phyloP scores from a whole-genome alignment of 1,284 basidiomycete genomes.

The Clitocybe nebularis region DNA sequence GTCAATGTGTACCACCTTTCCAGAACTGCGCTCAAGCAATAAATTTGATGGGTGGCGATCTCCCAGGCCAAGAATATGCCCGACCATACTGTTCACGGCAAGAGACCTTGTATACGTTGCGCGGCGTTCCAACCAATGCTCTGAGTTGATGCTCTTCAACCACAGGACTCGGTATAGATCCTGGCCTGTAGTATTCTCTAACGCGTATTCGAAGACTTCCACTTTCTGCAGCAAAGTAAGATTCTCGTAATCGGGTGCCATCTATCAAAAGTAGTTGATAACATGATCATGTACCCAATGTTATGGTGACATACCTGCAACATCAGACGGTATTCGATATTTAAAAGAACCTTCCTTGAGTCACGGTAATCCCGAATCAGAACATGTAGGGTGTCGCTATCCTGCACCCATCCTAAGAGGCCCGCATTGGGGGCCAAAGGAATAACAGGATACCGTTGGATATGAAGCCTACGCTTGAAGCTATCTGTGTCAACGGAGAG shows the following conservation, averaged over 20 bases:
- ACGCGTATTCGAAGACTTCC: constrained; percentile 98
- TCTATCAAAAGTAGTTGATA: constrained; percentile 46
- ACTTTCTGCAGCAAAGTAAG: constrained; percentile 96
- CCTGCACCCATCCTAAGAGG: constrained; percentile 92
- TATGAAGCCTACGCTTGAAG: constrained; percentile 95
- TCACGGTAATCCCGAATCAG: constrained; percentile 96
- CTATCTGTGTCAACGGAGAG: constrained; percentile 91
- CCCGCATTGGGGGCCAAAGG: constrained; percentile 97
- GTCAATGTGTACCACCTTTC: constrained; percentile 97
- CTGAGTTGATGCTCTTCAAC: constrained; percentile 93
- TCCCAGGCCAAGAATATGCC: constrained; percentile 96
- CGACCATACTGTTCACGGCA: constrained; percentile 95
- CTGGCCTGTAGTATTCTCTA: constrained; percentile 98
- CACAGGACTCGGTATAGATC: constrained; percentile 98
- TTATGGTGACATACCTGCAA: constrained; percentile 62
- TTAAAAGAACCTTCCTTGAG: constrained; percentile 92
- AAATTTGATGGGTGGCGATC: constrained; percentile 98
- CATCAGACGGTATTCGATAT: constrained; percentile 98
- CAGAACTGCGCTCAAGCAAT: constrained; percentile 88
- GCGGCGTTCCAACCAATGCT: constrained; percentile 96
- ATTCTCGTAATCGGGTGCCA: constrained; percentile 99
- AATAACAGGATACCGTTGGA: constrained; percentile 92
- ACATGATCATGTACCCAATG: not conserved
- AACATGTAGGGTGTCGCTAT: constrained; percentile 97
- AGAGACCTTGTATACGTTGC: constrained; percentile 97